Percentiles rank a stretch among this genome's conserved stretches.
Evolutionary conservation across 495 filamentous ascomycete genomes (phyloP).

Genomic region (Neurospora sp.): DNA sequence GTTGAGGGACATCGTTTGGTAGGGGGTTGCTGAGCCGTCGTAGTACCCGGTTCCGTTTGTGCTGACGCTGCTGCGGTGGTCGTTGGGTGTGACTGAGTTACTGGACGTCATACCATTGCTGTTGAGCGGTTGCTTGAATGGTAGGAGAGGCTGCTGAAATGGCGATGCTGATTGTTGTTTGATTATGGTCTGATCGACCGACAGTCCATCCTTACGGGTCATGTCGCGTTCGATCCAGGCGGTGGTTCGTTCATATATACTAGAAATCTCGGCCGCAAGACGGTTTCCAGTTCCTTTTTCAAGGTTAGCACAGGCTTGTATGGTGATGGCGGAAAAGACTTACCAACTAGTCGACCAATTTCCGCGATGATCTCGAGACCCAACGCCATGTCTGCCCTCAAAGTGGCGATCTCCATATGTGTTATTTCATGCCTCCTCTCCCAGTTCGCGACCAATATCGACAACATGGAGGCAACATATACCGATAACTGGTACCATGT

Average conservation of each 20-base stretch:
- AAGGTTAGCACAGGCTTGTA: not conserved
- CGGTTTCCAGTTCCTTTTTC: constrained; percentile 23
- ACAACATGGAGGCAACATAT: constrained; percentile 65
- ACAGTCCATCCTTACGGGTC: constrained; percentile 11
- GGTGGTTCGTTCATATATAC: constrained; percentile 22
- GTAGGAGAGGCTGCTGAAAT: constrained; percentile 1
- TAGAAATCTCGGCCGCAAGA: constrained; percentile 15
- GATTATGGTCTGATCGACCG: constrained; percentile 1
- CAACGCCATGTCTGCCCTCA: constrained; percentile 55
- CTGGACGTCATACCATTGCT: not conserved
- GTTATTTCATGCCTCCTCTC: constrained; percentile 52
- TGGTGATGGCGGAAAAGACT: constrained; percentile 7
- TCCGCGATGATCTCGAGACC: constrained; percentile 62
- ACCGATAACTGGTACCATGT: constrained; percentile 68
- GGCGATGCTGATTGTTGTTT: constrained; percentile 8
- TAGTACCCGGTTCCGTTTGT: constrained; percentile 20
- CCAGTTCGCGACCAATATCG: constrained; percentile 58
- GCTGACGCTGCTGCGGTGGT: constrained; percentile 6
- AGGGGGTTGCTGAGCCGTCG: constrained; percentile 11
- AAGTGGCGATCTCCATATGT: constrained; percentile 37
- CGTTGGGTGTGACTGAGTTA: not conserved
- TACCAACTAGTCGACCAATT: constrained; percentile 53
- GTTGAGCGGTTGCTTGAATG: not conserved
- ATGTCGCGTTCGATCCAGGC: constrained; percentile 35
- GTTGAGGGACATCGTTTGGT: constrained; percentile 8